Percentiles rank a stretch among this genome's conserved stretches.
Conservation (phyloP, 768 basidiomycete genomes). For the Termitomyces sp. region DNA sequence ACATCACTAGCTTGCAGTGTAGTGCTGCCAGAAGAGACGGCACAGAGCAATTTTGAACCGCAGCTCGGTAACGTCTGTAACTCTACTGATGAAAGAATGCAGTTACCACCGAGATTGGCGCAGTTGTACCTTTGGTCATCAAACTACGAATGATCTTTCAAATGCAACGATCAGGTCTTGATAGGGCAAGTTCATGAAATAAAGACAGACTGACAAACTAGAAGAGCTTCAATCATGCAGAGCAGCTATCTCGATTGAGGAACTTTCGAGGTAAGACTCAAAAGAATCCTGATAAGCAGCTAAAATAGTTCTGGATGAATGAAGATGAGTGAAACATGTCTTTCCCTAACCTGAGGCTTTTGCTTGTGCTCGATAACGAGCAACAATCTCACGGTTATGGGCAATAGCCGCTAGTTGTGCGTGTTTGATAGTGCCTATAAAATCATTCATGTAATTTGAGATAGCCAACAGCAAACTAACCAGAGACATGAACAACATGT, state of each 20-base stretch:
- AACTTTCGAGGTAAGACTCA: constrained; percentile 51
- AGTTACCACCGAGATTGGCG: not conserved
- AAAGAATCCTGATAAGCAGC: constrained; percentile 60
- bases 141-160: not conserved
- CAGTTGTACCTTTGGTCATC: not conserved
- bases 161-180: not conserved
- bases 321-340: not conserved
- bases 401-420: constrained; percentile 72
- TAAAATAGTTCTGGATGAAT: constrained; percentile 17
- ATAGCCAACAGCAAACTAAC: constrained; percentile 33
- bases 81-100: not conserved
- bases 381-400: constrained; percentile 69
- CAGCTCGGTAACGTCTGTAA: not conserved
- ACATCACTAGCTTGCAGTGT: not conserved
- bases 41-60: not conserved
- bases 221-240: constrained; percentile 46
- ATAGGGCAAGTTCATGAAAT: not conserved
- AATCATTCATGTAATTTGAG: not conserved
- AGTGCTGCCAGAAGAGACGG: not conserved
- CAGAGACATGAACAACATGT: constrained; percentile 76
- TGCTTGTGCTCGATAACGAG: constrained; percentile 52
- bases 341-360: constrained; percentile 43
- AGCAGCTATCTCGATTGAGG: constrained; percentile 56
- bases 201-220: not conserved
- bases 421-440: constrained; percentile 81